Conservation (phyloP, 1,139 yeast genomes). For the Hyphopichia khmerensis region DNA sequence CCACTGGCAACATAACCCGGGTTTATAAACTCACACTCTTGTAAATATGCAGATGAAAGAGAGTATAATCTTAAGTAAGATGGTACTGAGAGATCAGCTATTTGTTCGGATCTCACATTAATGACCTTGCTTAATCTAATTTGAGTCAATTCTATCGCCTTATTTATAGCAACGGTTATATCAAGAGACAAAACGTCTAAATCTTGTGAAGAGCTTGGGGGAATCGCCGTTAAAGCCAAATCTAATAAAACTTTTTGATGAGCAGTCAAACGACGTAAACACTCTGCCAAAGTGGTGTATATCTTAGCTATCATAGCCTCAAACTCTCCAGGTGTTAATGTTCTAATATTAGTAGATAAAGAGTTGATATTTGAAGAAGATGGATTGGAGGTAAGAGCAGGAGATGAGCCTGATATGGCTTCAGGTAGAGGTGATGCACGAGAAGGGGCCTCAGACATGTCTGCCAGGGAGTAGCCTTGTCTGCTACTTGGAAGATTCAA, state of each 20-base stretch:
- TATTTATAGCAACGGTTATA: constrained; percentile 58
- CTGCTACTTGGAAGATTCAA: constrained; percentile 51
- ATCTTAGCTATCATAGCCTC: constrained; percentile 65
- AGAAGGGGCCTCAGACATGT: constrained; percentile 27
- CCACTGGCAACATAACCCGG: constrained; percentile 66
- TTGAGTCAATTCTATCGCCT: constrained; percentile 73
- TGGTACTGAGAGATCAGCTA: constrained; percentile 52
- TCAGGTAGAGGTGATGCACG: constrained; percentile 30
- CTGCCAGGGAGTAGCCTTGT: constrained; percentile 6
- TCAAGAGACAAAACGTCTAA: constrained; percentile 60
- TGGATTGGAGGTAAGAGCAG: constrained; percentile 2
- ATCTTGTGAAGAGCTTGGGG: constrained; percentile 31
- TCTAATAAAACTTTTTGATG: constrained; percentile 83
- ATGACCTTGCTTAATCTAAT: constrained; percentile 75
- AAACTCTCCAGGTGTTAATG: constrained; percentile 71
- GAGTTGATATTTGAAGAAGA: constrained; percentile 11
- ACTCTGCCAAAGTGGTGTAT: constrained; percentile 65
- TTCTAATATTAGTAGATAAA: constrained; percentile 54
- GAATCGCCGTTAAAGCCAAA: constrained; percentile 58
- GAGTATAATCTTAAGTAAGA: constrained; percentile 67
- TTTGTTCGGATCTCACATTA: constrained; percentile 73
- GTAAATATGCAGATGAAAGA: constrained; percentile 65
- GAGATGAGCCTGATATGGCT: constrained; percentile 3
- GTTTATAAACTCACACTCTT: constrained; percentile 81
- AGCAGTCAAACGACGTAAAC: constrained; percentile 67